Evolutionary conservation across 331 rosid genomes (phyloP).

Genomic region (Pyracantha coccinea): DNA sequence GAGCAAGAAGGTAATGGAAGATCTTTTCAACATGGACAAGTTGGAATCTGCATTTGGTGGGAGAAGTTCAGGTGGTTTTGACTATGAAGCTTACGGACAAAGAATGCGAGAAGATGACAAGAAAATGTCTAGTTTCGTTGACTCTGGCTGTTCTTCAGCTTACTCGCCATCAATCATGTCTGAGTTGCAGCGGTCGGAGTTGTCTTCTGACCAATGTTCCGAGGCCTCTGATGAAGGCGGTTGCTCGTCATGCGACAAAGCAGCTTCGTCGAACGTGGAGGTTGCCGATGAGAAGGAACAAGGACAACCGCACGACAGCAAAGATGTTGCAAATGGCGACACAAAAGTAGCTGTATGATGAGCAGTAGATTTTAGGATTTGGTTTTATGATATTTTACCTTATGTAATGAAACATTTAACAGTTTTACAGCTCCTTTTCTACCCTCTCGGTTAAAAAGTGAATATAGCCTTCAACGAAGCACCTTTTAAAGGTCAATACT

Average conservation of each 20-base stretch:
- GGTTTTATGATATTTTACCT: background rate
- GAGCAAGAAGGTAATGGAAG: slow-evolving; percentile 56
- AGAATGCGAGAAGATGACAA: slow-evolving; percentile 58
- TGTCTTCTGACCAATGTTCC: slow-evolving; percentile 24
- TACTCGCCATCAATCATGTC: background rate
- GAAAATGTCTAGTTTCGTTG: slow-evolving; percentile 23
- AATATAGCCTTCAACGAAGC: too few species aligned
- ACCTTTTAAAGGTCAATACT: background rate
- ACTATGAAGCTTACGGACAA: slow-evolving; percentile 41
- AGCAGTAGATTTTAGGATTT: background rate
- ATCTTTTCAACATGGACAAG: slow-evolving; percentile 46
- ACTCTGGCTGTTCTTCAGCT: slow-evolving; percentile 28
- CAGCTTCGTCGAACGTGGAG: slow-evolving; percentile 13
- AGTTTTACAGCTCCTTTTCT: background rate
- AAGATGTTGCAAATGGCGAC: slow-evolving; percentile 6
- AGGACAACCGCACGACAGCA: background rate
- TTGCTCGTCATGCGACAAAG: slow-evolving; percentile 16
- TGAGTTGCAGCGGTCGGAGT: slow-evolving; percentile 12
- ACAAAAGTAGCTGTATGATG: background rate
- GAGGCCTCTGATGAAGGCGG: slow-evolving; percentile 21
- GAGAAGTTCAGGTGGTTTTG: slow-evolving; percentile 26
- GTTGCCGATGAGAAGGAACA: slow-evolving; percentile 13
- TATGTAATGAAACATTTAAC: background rate
- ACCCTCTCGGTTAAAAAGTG: background rate
- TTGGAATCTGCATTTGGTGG: slow-evolving; percentile 72